A percentile compares a stretch with the other conserved stretches of the same genome.
Evolutionary conservation across 345 rosid genomes (phyloP).

Genomic region (Salix exigua): DNA sequence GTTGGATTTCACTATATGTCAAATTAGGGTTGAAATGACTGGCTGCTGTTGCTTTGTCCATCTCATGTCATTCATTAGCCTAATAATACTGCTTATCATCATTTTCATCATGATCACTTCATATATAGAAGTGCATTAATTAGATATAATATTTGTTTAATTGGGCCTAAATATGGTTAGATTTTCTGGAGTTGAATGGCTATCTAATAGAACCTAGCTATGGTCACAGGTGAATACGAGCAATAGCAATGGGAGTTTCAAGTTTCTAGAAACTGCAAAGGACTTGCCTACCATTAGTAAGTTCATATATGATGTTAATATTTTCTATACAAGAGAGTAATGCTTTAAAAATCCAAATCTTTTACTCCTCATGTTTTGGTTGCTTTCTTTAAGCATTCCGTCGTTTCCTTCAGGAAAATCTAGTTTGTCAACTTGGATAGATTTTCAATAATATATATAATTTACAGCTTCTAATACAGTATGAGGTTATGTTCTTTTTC

Average conservation of each 20-base stretch:
- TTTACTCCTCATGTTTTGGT: background rate
- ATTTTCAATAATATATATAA: background rate
- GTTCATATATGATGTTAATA: constrained; percentile 21
- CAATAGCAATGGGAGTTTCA: constrained; percentile 44
- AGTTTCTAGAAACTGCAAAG: constrained; percentile 79
- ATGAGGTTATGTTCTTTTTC: constrained; percentile 23
- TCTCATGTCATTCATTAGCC: background rate
- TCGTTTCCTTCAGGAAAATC: background rate
- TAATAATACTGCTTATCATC: background rate
- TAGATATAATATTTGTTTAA: background rate
- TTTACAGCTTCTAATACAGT: constrained; percentile 21
- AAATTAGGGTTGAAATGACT: background rate
- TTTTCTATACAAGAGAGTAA: background rate
- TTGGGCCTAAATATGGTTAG: constrained; percentile 1
- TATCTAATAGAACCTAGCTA: constrained; percentile 5
- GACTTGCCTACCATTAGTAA: constrained; percentile 81
- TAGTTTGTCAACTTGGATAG: background rate
- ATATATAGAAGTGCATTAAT: background rate
- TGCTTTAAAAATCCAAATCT: background rate
- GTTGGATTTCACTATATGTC: background rate
- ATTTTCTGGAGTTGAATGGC: background rate
- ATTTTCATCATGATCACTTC: background rate
- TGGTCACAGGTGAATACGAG: constrained; percentile 46
- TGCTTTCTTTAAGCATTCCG: background rate
- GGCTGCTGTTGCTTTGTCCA: background rate